Evolutionary conservation across 257 asterid genomes (phyloP), one percentile per base, ranked within the genome.

Genomic region (Prunella vulgaris): DNA sequence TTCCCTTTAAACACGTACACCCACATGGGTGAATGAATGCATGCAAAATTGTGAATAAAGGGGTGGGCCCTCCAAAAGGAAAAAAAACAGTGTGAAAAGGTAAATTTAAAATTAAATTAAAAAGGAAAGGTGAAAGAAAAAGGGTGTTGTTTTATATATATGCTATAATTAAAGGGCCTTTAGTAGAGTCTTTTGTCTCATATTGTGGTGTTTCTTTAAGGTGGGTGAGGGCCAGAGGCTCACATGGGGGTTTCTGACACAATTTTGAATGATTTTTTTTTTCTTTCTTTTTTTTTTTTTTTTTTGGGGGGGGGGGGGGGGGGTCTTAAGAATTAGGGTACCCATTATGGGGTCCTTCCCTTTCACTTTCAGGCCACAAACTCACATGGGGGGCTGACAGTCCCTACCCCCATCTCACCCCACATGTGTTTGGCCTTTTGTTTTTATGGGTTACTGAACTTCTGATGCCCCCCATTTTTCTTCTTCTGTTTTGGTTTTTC

Each of bases 171-270:
- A 76, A 76, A 80, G 83, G 56, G 53, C 10, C 75, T 81, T 78
- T 80, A 70, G 69, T 77, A 38, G 79, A 10, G 65, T 64, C 52
- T 71, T 79, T 84, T 81, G 84, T 81, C 84, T 78, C 65, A 71
- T 71, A 49, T 54, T 64, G 72, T 62, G 77, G 77, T 60, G 73
- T 46, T 60, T 62, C 57, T 79, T 61, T 56, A 56, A 48, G 74
- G 68, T 32, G 71, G 70, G 74, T 68, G 82, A 65, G 81, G 86
- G 79, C 73, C 82, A 72, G 71, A 40, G 67, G 40, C 24, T 74
- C 87, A 83, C 87, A 78, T 83, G 85, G 85, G 75, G 75, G 27
- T 32, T 53, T 54, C 77, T 75, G 80, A 77, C 80, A 82, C 66
- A 5, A 59, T 73, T 74, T 79, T 38, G 24, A 20, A 14, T 4